These are phyloP conservation scores for Malus asiatica DNA, from an alignment of 306 rosid species.

Conservation along the genomic window DNA sequence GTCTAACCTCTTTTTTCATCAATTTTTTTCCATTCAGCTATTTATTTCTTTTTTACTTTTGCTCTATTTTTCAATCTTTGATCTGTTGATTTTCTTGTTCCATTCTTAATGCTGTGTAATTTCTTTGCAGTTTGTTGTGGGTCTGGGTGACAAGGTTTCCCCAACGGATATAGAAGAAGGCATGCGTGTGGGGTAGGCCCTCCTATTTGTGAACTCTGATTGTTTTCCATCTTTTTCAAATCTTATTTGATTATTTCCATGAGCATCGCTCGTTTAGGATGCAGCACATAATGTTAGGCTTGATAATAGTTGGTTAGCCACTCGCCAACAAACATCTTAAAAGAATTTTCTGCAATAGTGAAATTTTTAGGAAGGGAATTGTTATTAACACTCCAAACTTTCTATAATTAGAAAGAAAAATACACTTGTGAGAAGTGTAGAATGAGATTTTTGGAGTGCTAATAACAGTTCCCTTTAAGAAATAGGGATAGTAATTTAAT, in stretches of 20 bases:
- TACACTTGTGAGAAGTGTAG: too few relatives aligned
- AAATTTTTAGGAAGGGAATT: not conserved
- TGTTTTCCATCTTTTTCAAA: not conserved
- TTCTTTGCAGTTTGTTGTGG: slow-evolving; percentile 83
- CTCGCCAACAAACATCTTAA: not conserved
- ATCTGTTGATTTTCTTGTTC: not conserved
- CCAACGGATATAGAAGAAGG: slow-evolving; percentile 99
- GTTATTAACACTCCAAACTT: too few relatives aligned
- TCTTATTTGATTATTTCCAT: not conserved
- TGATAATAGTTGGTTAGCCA: not conserved
- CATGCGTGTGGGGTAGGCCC: slow-evolving; percentile 96
- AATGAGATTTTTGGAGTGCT: too few relatives aligned
- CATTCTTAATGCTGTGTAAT: not conserved
- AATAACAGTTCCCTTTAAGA: too few relatives aligned
- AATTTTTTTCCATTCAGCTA: not conserved
- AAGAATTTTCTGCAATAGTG: not conserved
- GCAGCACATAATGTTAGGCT: not conserved
- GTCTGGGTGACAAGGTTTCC: slow-evolving; percentile 97
- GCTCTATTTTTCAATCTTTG: not conserved
- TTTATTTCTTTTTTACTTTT: not conserved
- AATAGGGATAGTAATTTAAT: not conserved
- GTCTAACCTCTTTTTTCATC: slow-evolving; percentile 18
- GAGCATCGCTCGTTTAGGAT: not conserved
- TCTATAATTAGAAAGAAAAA: too few relatives aligned
- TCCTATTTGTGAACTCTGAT: not conserved